Evolutionary conservation across 2,329 filamentous ascomycete species (phyloP), one percentile per base, ranked within the genome.

Genomic region (Ophiostoma novo-ulmi): DNA sequence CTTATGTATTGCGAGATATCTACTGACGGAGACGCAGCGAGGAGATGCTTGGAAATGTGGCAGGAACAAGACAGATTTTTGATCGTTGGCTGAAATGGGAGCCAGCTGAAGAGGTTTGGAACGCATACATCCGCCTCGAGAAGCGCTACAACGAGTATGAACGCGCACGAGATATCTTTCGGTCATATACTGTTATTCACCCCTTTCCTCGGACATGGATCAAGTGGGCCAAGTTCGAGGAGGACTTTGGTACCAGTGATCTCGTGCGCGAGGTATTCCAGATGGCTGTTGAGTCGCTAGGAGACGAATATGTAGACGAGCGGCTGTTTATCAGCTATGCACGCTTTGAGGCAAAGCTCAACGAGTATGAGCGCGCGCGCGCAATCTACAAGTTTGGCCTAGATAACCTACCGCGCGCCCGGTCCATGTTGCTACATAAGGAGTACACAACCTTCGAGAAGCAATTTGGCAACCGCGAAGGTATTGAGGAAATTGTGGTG

Each of bases 1-100:
- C 17, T 48, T n/a, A 26, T 20, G 17, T 2, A 1, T 7, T 48
- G 44, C 44, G 20, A 13, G 3, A 11, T 36, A 64, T n/a, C 3
- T 38, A 8, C 61, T 64, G 35, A 64, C 35, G 17, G 6, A 5
- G 7, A 26, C 10, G 3, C 20, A 74, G 73, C 91, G 94, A 98
- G 82, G 95, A 99, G 85, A 98, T 94, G 81, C 85, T 99, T 70
- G 93, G 93, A 7, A 97, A 99, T 77, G 89, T 99, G 67, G 89
- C 94, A 3, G 95, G 94, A 48, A 96, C 93, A 2, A 85, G 95
- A 71, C 92, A 97, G 76, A 92, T 98, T 0, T 99, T 98, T 78
- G 95, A 99, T 81, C 86, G 95, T 65, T 99, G 95, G 95, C 94
- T 99, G 91, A 90, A 91, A 73, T 99, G 95, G 95, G 93, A 97